Conservation (phyloP, 1,139 yeast genomes). For the Schizosaccharomyces versatilis region DNA sequence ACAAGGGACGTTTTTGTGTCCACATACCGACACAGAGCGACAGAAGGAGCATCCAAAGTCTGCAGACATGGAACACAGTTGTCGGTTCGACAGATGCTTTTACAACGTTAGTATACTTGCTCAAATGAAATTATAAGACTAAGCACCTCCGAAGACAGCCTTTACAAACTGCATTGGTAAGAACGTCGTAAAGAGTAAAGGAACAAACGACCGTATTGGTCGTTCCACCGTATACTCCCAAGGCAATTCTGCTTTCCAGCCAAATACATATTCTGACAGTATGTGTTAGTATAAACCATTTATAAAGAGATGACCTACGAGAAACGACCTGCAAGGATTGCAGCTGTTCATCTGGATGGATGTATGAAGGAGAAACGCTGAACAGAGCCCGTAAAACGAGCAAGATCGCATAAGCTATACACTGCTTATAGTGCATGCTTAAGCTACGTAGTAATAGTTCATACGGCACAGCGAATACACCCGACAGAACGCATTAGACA, state of each 20-base stretch:
- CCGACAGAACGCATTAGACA: no score
- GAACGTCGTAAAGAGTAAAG: slow-evolving; percentile 46
- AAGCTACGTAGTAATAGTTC: no score
- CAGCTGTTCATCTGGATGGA: slow-evolving; percentile 95
- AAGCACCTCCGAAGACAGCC: background rate
- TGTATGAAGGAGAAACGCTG: slow-evolving; percentile 55
- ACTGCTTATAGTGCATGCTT: background rate
- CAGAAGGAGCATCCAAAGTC: slow-evolving; percentile 35
- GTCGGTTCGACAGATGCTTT: slow-evolving; percentile 16
- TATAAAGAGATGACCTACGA: slow-evolving; percentile 15
- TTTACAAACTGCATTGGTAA: slow-evolving; percentile 27
- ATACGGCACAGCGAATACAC: no score
- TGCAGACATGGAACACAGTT: slow-evolving; percentile 31
- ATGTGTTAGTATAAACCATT: slow-evolving; percentile 13
- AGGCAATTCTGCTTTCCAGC: slow-evolving; percentile 36
- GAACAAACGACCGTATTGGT: slow-evolving; percentile 57
- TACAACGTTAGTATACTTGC: background rate
- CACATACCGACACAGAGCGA: slow-evolving; percentile 15
- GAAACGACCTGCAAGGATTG: slow-evolving; percentile 64
- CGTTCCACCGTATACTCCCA: slow-evolving; percentile 54
- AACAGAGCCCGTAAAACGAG: slow-evolving; percentile 28
- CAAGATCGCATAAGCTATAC: slow-evolving; percentile 8
- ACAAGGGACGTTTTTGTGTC: background rate
- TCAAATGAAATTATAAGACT: background rate
- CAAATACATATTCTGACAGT: slow-evolving; percentile 19